A percentile compares a stretch with the other conserved stretches of the same genome.
These are phyloP conservation scores for Backusella sp. DNA, from an alignment of 192 early-diverging fungal species.

Conservation along the genomic window DNA sequence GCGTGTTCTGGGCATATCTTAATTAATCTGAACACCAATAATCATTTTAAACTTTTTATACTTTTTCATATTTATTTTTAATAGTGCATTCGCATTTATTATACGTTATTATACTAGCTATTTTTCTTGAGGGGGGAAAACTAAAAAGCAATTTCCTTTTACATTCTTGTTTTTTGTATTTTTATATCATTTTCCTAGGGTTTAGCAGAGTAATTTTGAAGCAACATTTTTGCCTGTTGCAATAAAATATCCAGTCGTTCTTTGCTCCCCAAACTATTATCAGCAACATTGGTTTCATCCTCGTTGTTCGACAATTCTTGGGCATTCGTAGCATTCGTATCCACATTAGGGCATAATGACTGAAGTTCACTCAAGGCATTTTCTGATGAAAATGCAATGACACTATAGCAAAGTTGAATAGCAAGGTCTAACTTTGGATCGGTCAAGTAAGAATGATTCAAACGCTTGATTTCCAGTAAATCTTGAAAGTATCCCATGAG, in stretches of 20 bases:
- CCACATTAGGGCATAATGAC: not conserved
- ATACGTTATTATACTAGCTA: not conserved
- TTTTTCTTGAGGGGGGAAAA: not conserved
- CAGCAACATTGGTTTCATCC: constrained; percentile 3
- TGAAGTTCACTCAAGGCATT: not conserved
- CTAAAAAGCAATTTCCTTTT: not conserved
- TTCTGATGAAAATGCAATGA: not conserved
- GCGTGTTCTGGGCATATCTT: not conserved
- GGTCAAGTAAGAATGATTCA: not conserved
- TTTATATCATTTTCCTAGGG: not conserved
- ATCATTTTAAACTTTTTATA: not conserved
- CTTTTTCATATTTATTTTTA: not conserved
- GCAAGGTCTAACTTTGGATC: not conserved
- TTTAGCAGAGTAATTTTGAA: not conserved
- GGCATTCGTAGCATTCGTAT: not conserved
- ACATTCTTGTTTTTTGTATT: not conserved
- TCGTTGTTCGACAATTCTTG: not conserved
- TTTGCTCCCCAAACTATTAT: not conserved
- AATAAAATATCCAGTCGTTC: not conserved
- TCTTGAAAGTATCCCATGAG: not conserved
- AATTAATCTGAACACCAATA: not conserved
- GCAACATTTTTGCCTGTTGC: not conserved
- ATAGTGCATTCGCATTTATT: not conserved
- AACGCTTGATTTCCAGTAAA: not conserved
- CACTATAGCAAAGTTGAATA: not conserved